A percentile compares a stretch with the other conserved stretches of the same genome.
Evolutionary conservation across 2,329 filamentous ascomycete genomes (phyloP).

Genomic region (Talaromyces sp.): DNA sequence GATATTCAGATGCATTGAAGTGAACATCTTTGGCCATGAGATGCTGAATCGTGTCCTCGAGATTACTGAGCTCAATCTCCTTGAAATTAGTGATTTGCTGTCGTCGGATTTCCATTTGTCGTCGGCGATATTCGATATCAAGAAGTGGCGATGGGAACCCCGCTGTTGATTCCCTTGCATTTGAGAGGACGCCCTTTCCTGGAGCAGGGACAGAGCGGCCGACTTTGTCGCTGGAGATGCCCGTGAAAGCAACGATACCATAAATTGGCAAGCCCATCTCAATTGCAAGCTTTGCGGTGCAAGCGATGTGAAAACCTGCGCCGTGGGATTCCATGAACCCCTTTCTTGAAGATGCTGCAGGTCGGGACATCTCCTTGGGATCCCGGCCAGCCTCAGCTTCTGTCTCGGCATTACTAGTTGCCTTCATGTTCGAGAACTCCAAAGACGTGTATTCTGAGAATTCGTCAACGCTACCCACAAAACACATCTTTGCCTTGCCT

Average conservation of each 20-base stretch:
- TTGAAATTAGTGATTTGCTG: neutral
- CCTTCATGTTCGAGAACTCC: slow-evolving; percentile 99
- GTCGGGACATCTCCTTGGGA: slow-evolving; percentile 90
- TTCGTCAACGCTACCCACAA: slow-evolving; percentile 98
- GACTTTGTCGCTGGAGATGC: slow-evolving; percentile 98
- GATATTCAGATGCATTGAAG: neutral
- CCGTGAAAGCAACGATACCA: slow-evolving; percentile 86
- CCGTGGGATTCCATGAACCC: slow-evolving; percentile 99
- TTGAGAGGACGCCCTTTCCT: slow-evolving; percentile 80
- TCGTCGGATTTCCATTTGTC: neutral
- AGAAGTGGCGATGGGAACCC: slow-evolving; percentile 93
- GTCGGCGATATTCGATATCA: slow-evolving; percentile 60
- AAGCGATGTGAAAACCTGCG: slow-evolving; percentile 57
- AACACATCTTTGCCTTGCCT: slow-evolving; percentile 80
- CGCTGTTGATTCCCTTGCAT: slow-evolving; percentile 73
- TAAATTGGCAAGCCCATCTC: slow-evolving; percentile 64
- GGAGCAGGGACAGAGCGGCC: slow-evolving; percentile 96
- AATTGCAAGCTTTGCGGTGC: slow-evolving; percentile 14
- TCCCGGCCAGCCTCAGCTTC: slow-evolving; percentile 94
- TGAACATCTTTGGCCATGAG: neutral
- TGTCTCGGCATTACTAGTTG: slow-evolving; percentile 94
- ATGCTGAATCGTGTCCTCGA: slow-evolving; percentile 1
- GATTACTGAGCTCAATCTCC: neutral
- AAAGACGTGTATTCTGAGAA: slow-evolving; percentile 99
- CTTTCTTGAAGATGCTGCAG: slow-evolving; percentile 91